These are phyloP conservation scores for Glarea lozoyensis DNA, from an alignment of 495 filamentous ascomycete genomes.

Conservation along the genomic window DNA sequence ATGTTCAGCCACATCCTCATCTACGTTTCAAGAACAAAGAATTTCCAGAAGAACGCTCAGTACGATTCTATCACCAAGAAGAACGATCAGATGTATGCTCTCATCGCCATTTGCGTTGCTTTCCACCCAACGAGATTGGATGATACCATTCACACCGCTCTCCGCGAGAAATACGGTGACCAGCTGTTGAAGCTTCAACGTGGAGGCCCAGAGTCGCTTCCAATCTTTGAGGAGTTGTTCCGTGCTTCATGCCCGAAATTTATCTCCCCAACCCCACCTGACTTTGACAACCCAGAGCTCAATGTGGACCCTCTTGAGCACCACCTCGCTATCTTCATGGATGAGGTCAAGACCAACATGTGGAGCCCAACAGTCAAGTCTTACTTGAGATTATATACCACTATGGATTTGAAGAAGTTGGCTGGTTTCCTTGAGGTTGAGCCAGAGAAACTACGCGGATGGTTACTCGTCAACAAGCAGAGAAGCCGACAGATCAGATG, in stretches of 20 bases:
- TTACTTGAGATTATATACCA: constrained; percentile 98
- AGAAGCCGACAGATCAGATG: constrained; percentile 92
- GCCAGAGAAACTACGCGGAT: constrained; percentile 81
- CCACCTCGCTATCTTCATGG: constrained; percentile 96
- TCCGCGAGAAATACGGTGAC: constrained; percentile 98
- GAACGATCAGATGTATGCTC: constrained; percentile 99
- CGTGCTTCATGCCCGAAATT: constrained; percentile 94
- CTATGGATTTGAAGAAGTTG: constrained; percentile 97
- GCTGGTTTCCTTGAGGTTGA: constrained; percentile 94
- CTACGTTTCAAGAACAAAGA: constrained; percentile 98
- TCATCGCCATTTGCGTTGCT: constrained; percentile 97
- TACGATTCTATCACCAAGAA: constrained; percentile 99
- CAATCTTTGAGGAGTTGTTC: constrained; percentile 97
- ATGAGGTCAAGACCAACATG: constrained; percentile 97
- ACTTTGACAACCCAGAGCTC: constrained; percentile 88
- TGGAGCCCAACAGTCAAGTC: constrained; percentile 91
- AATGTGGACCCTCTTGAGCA: constrained; percentile 97
- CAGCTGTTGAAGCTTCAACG: constrained; percentile 92
- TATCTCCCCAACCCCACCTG: constrained; percentile 92
- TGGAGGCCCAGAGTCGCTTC: constrained; percentile 87
- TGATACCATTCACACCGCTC: constrained; percentile 96
- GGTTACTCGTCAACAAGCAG: constrained; percentile 96
- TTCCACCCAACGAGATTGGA: constrained; percentile 95
- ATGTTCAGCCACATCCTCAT: constrained; percentile 99
- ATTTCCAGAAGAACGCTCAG: constrained; percentile 97